Conservation (phyloP, 2,329 filamentous ascomycete species). For the Simplicillium sp. region DNA sequence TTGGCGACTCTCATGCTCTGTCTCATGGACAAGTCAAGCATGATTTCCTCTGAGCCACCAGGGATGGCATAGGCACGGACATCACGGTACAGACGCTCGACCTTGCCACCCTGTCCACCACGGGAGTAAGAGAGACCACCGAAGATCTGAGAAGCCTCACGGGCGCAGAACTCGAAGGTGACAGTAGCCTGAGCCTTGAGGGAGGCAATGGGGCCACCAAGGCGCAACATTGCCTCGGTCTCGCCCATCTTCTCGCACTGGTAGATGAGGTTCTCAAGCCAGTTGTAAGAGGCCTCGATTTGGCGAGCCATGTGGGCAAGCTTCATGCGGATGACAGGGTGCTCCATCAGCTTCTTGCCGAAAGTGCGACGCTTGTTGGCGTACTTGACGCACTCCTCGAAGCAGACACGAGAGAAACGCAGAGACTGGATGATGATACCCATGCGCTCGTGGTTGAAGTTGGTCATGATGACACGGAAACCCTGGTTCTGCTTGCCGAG, state of each 20-base stretch:
- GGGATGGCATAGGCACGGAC: slow-evolving; percentile 95
- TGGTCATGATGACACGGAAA: slow-evolving; percentile 99
- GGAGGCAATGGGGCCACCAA: slow-evolving; percentile 86
- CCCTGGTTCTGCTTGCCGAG: slow-evolving; percentile 97
- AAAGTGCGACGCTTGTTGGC: slow-evolving; percentile 96
- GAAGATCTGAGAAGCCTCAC: slow-evolving; percentile 96
- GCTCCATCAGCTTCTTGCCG: slow-evolving; percentile 91
- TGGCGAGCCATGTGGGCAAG: slow-evolving; percentile 97
- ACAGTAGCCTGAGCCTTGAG: slow-evolving; percentile 91
- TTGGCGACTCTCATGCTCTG: slow-evolving; percentile 84
- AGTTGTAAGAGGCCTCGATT: slow-evolving; percentile 93
- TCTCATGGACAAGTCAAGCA: slow-evolving; percentile 92
- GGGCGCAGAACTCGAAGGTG: slow-evolving; percentile 95
- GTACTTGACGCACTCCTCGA: slow-evolving; percentile 93
- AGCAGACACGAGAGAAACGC: slow-evolving; percentile 93
- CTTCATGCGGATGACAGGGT: slow-evolving; percentile 95
- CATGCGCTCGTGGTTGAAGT: slow-evolving; percentile 99
- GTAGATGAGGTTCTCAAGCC: slow-evolving; percentile 91
- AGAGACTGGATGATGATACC: slow-evolving; percentile 97
- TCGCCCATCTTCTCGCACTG: slow-evolving; percentile 91
- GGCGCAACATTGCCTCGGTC: slow-evolving; percentile 89
- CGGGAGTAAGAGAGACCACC: slow-evolving; percentile 86
- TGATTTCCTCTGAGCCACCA: slow-evolving; percentile 94
- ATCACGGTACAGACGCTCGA: slow-evolving; percentile 90
- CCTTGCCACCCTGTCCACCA: slow-evolving; percentile 89